Conservation (phyloP, 2,329 filamentous ascomycete species). For the Colletotrichum somersetense region DNA sequence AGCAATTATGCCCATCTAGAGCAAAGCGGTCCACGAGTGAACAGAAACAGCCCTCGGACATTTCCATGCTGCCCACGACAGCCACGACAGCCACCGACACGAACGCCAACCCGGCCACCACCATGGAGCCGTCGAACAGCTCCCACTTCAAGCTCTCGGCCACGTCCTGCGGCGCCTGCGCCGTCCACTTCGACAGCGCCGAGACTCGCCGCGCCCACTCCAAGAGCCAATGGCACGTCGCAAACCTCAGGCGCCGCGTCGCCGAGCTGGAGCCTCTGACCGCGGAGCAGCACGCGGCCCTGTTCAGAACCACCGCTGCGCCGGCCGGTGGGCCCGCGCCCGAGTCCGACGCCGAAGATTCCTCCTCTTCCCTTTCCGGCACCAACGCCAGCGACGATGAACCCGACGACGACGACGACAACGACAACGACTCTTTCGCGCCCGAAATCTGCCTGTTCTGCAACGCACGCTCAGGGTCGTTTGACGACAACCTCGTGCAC, state of each 20-base stretch:
- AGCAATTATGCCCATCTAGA: background rate
- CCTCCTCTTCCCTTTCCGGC: conserved; percentile 25
- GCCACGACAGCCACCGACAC: conserved; percentile 9
- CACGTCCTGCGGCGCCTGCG: conserved; percentile 34
- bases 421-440: conserved; percentile 42
- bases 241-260: conserved; percentile 39
- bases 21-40: no score
- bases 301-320: background rate
- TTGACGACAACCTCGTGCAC: conserved; percentile 58
- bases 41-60: background rate
- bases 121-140: conserved; percentile 13
- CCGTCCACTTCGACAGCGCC: conserved; percentile 29
- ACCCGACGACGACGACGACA: background rate
- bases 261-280: conserved; percentile 25
- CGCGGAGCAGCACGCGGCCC: conserved; percentile 23
- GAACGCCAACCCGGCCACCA: background rate
- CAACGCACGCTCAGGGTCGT: conserved; percentile 44
- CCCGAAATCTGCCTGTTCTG: conserved; percentile 60
- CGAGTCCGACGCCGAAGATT: conserved; percentile 10
- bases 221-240: conserved; percentile 37
- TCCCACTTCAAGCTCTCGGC: conserved; percentile 39
- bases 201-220: conserved; percentile 35
- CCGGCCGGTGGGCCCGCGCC: background rate
- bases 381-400: background rate
- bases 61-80: background rate